phyloP scores from a whole-genome alignment of 345 rosid genomes.

The Brassica cretica region DNA sequence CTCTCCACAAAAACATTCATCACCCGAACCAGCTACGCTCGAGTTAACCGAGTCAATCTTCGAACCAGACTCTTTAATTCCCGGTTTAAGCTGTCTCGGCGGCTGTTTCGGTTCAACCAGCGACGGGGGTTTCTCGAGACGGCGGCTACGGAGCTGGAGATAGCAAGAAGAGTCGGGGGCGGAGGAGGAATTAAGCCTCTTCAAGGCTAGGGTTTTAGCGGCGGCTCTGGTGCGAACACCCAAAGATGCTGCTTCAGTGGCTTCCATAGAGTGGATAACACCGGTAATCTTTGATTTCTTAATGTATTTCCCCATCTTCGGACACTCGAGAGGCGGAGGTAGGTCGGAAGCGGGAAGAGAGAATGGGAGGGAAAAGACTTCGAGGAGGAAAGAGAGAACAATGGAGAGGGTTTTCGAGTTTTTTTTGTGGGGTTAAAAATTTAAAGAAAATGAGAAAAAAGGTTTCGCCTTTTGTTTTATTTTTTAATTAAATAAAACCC shows the following conservation, averaged over 20 bases:
- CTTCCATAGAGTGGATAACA: slow-evolving; percentile 23
- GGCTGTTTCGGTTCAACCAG: slow-evolving; percentile 25
- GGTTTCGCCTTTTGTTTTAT: neutral
- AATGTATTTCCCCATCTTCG: slow-evolving; percentile 41
- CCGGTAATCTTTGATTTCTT: slow-evolving; percentile 38
- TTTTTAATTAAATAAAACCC: too few relatives aligned
- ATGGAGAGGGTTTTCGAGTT: slow-evolving; percentile 17
- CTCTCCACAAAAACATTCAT: slow-evolving; percentile 45
- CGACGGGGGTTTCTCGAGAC: slow-evolving; percentile 49
- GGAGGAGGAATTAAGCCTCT: slow-evolving; percentile 40
- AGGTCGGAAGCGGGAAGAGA: slow-evolving; percentile 31
- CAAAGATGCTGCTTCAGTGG: slow-evolving; percentile 24
- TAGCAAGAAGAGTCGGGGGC: slow-evolving; percentile 46
- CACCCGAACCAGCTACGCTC: slow-evolving; percentile 24
- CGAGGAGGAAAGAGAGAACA: slow-evolving; percentile 19
- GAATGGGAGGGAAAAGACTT: slow-evolving; percentile 36
- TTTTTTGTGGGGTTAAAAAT: slow-evolving; percentile 16
- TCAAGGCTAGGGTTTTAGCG: slow-evolving; percentile 48
- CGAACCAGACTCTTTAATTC: slow-evolving; percentile 22
- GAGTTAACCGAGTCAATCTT: slow-evolving; percentile 27
- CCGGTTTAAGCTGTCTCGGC: slow-evolving; percentile 4
- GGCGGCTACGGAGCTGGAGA: slow-evolving; percentile 74
- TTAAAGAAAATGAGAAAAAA: neutral
- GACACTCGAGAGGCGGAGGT: neutral
- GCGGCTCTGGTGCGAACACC: slow-evolving; percentile 46